Base-by-base conservation (phyloP, 2,329 filamentous ascomycete genomes). In the Diaporthe batatas region DNA sequence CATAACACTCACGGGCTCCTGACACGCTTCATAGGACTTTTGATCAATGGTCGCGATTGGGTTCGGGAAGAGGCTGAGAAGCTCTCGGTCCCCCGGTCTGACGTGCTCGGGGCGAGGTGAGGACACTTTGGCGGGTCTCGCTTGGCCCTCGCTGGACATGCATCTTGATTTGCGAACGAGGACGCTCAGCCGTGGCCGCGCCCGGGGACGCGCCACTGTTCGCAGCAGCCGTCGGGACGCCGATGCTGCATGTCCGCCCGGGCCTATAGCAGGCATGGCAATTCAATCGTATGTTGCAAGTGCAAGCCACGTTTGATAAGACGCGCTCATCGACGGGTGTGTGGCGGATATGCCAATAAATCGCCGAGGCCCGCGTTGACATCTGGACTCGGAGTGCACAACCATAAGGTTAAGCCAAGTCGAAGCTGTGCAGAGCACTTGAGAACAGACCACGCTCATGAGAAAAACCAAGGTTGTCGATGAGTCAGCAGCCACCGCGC, bases 51-150 rank as follows among this genome's bases (percentile, higher is more conserved):
- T 16, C 10, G 6, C 34, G 6, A 64, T 49, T 29, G 21, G 16
- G 14, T 64, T 6, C n/a, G 42, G 18, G 6, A 64, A 1, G 6
- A 34, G 14, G 18, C 1, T 0, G 23, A 16, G 16, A 6, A 49
- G 5, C 42, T 11, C 32, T 8, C 1, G 7, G 16, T 49, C 25
- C 5, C 2, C 2, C 0, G 0, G 2, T 14, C 2, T 16, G 21
- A 23, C 3, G 8, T 5, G 3, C 18, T 11, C 6, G 32, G 25
- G 59, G 39, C 11, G 23, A n/a, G 21, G 18, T 21, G 44, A 3
- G 18, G 44, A 47, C 8, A 7, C 16, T 21, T 47, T 16, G 42
- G 2, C 18, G 44, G 7, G 18, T 10, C 18, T 47, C 18, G 44
- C 44, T 10, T 21, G 16, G 18, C 8, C 18, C 18, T 47, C 44